A percentile compares a stretch with the other conserved stretches of the same genome.
Evolutionary conservation across 768 basidiomycete species (phyloP).

Genomic region (Hydnomerulius pinastri): DNA sequence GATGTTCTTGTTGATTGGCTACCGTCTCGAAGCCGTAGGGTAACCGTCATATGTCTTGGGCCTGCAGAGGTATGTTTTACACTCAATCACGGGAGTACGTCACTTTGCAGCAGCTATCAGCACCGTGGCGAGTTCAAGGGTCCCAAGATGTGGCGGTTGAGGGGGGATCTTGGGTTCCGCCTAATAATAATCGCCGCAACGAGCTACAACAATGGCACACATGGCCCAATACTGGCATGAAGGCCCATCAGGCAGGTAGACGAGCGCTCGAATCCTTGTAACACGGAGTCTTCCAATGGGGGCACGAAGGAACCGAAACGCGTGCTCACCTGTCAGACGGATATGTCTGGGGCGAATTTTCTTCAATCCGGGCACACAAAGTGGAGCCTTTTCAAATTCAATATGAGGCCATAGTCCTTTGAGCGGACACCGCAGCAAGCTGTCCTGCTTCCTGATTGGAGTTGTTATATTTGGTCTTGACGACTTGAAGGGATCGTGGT

Average conservation of each 20-base stretch:
- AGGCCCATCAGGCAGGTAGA: too few species aligned
- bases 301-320: conserved; percentile 14
- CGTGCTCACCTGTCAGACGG: neutral
- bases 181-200: conserved; percentile 10
- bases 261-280: neutral
- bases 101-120: conserved; percentile 1
- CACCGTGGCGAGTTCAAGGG: conserved; percentile 5
- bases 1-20: conserved; percentile 21
- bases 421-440: neutral
- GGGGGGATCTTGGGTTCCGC: neutral
- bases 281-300: conserved; percentile 7
- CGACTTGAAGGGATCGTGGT: too few species aligned
- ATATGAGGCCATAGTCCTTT: conserved; percentile 2
- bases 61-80: neutral
- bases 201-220: conserved; percentile 4
- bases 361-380: conserved; percentile 7
- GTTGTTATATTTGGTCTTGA: neutral
- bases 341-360: neutral
- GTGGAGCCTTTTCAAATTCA: conserved; percentile 30
- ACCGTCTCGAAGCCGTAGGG: conserved; percentile 9
- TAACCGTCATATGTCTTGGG: neutral
- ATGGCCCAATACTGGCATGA: conserved; percentile 8
- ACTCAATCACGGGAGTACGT: conserved; percentile 16
- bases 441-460: neutral
- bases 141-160: conserved; percentile 1